Percentiles rank a stretch among this genome's conserved stretches.
Evolutionary conservation across 139 green algal genomes (phyloP).

Genomic region (Volvox africanus): DNA sequence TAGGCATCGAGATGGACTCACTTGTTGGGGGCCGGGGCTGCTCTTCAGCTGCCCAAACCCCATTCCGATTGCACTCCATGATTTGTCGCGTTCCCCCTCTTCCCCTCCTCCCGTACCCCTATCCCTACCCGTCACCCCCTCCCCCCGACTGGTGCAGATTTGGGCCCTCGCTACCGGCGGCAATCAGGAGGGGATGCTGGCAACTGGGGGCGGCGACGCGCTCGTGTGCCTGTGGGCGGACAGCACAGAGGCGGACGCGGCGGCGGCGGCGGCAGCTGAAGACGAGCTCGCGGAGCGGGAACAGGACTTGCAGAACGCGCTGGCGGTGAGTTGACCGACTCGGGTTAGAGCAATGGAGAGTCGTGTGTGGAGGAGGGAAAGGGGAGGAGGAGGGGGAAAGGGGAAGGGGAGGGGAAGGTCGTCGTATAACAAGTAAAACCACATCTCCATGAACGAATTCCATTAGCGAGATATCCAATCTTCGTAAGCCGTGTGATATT

Average conservation of each 20-base stretch:
- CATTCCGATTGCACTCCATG: no score
- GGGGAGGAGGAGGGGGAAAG: no score
- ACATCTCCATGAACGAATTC: no score
- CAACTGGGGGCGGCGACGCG: slow-evolving; percentile 81
- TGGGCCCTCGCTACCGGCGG: slow-evolving; percentile 66
- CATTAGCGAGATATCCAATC: no score
- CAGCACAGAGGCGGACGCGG: slow-evolving; percentile 73
- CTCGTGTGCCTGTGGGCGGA: slow-evolving; percentile 89
- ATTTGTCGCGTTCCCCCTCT: no score
- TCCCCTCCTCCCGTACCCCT: not conserved
- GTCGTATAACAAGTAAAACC: no score
- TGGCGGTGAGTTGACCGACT: slow-evolving; percentile 62
- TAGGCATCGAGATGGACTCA: no score
- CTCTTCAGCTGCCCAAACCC: no score
- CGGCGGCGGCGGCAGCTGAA: slow-evolving; percentile 63
- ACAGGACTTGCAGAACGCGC: slow-evolving; percentile 88
- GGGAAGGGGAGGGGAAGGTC: no score
- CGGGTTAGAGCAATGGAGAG: not conserved
- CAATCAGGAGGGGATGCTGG: slow-evolving; percentile 40
- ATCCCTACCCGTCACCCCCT: no score
- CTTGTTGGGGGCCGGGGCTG: no score
- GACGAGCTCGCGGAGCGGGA: slow-evolving; percentile 73
- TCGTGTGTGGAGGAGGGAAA: not conserved
- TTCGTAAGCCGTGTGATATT: no score
- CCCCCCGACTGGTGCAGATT: slow-evolving; percentile 56